phyloP scores from a whole-genome alignment of 2,329 filamentous ascomycete genomes.

The Ceratocystis variospora region DNA sequence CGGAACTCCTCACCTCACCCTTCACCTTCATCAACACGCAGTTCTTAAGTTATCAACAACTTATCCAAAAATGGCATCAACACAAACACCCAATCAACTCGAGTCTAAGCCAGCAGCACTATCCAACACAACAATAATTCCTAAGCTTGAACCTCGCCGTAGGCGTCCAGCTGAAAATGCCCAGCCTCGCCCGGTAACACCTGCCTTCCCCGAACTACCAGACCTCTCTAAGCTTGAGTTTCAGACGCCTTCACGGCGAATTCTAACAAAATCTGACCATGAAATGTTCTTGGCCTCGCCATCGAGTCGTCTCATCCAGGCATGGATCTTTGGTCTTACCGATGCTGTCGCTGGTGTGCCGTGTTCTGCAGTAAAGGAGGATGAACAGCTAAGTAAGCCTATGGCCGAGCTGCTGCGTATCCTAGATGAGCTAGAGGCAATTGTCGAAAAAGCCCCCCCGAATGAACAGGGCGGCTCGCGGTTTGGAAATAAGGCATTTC shows the following conservation, averaged over 20 bases:
- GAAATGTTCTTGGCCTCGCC: constrained; percentile 65
- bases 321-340: constrained; percentile 76
- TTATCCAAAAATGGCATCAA: constrained; percentile 9
- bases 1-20: too few relatives aligned
- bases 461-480: constrained; percentile 77
- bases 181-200: constrained; percentile 59
- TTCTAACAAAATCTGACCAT: constrained; percentile 69
- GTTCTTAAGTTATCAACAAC: neutral
- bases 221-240: constrained; percentile 47
- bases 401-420: constrained; percentile 54
- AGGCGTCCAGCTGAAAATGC: constrained; percentile 38
- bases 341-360: constrained; percentile 64
- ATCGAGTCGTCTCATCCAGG: constrained; percentile 60
- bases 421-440: constrained; percentile 52
- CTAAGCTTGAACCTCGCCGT: constrained; percentile 53
- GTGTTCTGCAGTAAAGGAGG: constrained; percentile 41
- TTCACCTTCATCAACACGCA: too few relatives aligned
- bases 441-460: constrained; percentile 59
- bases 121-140: constrained; percentile 40
- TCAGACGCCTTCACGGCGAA: constrained; percentile 57
- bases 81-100: neutral
- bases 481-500: constrained; percentile 90
- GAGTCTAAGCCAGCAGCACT: constrained; percentile 22
- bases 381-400: constrained; percentile 41
- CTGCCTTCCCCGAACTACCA: constrained; percentile 49